phyloP scores from a whole-genome alignment of 2,329 filamentous ascomycete genomes.

The Fusarium sp. region DNA sequence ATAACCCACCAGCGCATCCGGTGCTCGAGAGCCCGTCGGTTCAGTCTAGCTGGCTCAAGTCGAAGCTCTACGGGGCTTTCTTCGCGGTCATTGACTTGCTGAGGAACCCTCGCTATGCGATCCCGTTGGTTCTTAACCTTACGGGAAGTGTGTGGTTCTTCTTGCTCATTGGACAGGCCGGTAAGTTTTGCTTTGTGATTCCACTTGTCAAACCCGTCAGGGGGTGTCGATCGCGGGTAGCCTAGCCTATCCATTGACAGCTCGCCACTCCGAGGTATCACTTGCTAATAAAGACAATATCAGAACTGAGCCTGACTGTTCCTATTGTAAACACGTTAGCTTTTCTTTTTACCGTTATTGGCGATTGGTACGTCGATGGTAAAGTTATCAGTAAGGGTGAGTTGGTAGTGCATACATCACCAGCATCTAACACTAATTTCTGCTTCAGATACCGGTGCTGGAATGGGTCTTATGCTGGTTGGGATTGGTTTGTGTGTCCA shows the following conservation, averaged over 20 bases:
- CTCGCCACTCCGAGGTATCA: slow-evolving; percentile 22
- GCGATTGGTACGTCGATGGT: slow-evolving; percentile 93
- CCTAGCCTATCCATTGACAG: slow-evolving; percentile 27
- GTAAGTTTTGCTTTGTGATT: slow-evolving; percentile 63
- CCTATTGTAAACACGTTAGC: slow-evolving; percentile 95
- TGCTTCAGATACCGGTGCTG: slow-evolving; percentile 79
- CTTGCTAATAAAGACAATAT: slow-evolving; percentile 30
- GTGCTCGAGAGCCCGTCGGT: slow-evolving; percentile 65
- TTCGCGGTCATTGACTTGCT: slow-evolving; percentile 85
- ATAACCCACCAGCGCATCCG: slow-evolving; percentile 73
- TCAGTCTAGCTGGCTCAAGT: slow-evolving; percentile 70
- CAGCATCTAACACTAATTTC: not conserved
- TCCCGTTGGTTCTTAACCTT: slow-evolving; percentile 87
- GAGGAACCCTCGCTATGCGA: slow-evolving; percentile 83
- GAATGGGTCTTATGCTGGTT: slow-evolving; percentile 81
- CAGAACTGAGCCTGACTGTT: slow-evolving; percentile 92
- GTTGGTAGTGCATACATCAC: slow-evolving; percentile 39
- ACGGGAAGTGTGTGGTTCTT: slow-evolving; percentile 98
- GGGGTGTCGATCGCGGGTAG: slow-evolving; percentile 33
- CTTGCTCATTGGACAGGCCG: slow-evolving; percentile 89
- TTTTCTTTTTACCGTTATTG: slow-evolving; percentile 94
- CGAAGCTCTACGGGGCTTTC: slow-evolving; percentile 72
- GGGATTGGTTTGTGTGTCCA: slow-evolving; percentile 89
- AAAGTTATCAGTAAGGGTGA: slow-evolving; percentile 88
- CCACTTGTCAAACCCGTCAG: slow-evolving; percentile 15